Conservation (phyloP, 495 filamentous ascomycete species). For the Lasiosphaeris hirsuta region DNA sequence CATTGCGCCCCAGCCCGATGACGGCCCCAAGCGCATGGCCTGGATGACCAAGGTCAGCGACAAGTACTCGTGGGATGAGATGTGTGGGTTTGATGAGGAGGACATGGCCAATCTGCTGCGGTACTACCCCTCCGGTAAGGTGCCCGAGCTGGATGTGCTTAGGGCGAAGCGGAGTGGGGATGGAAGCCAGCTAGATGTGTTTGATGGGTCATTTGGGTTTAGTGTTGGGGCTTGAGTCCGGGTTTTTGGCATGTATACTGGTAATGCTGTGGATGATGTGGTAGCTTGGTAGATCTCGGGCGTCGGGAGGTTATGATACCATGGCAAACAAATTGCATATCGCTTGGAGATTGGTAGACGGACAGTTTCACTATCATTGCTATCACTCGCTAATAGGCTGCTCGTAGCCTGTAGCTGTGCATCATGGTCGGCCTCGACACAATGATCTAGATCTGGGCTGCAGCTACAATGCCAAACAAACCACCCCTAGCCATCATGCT, state of each 20-base stretch:
- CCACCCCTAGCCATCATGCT: no score
- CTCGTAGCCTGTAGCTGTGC: no score
- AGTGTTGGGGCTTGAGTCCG: slow-evolving; percentile 47
- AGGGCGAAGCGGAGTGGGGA: slow-evolving; percentile 47
- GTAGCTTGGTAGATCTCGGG: neutral
- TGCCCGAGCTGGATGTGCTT: slow-evolving; percentile 47
- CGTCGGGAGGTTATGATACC: no score
- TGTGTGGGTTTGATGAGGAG: slow-evolving; percentile 76
- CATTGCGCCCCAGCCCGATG: slow-evolving; percentile 65
- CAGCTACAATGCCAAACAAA: no score
- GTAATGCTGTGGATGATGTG: neutral
- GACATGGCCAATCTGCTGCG: slow-evolving; percentile 77
- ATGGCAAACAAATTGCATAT: no score
- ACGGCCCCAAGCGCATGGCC: slow-evolving; percentile 87
- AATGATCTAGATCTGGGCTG: no score
- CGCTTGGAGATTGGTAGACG: no score
- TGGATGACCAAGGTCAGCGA: slow-evolving; percentile 96
- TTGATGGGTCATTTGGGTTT: slow-evolving; percentile 59
- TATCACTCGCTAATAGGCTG: no score
- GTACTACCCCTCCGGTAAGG: slow-evolving; percentile 58
- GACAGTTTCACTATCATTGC: no score
- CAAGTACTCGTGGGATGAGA: slow-evolving; percentile 76
- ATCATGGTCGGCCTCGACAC: no score
- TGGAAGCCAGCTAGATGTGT: slow-evolving; percentile 45
- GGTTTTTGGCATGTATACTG: neutral